Base-by-base conservation (phyloP, 2,329 filamentous ascomycete genomes). In the Fusarium mexicanum region DNA sequence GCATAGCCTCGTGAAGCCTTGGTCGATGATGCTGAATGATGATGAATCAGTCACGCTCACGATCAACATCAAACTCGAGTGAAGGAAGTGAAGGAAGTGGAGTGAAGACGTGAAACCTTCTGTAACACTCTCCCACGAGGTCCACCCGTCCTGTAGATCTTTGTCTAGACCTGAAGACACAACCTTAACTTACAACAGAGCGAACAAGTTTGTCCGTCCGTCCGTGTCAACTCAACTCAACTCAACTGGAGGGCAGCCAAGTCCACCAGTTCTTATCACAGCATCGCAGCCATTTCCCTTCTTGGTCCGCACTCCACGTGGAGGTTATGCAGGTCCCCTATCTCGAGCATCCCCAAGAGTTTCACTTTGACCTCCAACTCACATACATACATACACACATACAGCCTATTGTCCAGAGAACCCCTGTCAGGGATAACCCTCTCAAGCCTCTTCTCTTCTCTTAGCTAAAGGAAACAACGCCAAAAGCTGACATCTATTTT, bases 271-370 rank as follows among this genome's bases (percentile, higher is more conserved):
- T 47, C 60, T 61, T 54, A 51, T 75, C 70, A 67, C 69, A 29
- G 31, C 50, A 37, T 69, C 69, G 60, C 71, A 50, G 33, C n/a
- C 58, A 29, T 53, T 74, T 46, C 72, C 68, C 54, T 68, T 60
- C 51, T 53, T 57, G 41, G 59, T 72, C 33, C 61, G 24, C 55
- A 33, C 37, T 76, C 71, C 75, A 77, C 75, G 73, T 76, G 75
- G 71, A 74, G 60, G 51, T 69, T 43, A 77, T 76, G 75, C 73
- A 77, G 73, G 71, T 77, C 75, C 75, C 75, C 73, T 75, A 71
- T 76, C 60, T 67, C 54, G 31, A 61, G 41, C 71, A 71, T 73
- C 43, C 62, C 58, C 44, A 54, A 12, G 47, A 66, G 67, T 63
- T 72, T 67, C 71, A 68, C 75, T 54, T 54, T 70, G 61, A 26